Evolutionary conservation across 345 rosid genomes (phyloP).

Genomic region (Passiflora organensis): DNA sequence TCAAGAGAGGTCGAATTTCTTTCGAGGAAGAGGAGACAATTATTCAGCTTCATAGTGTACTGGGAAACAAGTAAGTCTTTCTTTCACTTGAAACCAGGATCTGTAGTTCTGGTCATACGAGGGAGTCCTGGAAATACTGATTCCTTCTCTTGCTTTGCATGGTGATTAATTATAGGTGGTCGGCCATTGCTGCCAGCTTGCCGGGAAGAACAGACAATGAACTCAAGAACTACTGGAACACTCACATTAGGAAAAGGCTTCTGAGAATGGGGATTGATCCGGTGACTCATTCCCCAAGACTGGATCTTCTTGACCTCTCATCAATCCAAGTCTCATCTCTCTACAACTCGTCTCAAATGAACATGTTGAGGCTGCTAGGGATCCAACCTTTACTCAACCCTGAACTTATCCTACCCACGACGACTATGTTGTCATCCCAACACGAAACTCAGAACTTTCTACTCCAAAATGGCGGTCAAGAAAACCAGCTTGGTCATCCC

Average conservation of each 20-base stretch:
- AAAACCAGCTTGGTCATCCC: conserved; percentile 29
- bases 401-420: conserved; percentile 36
- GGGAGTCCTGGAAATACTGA: no score
- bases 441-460: conserved; percentile 15
- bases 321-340: conserved; percentile 16
- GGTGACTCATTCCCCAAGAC: conserved; percentile 20
- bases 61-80: conserved; percentile 28
- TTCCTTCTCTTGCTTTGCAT: no score
- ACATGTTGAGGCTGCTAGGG: conserved; percentile 11
- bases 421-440: conserved; percentile 33
- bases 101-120: no score
- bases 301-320: conserved; percentile 24
- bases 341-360: conserved; percentile 10
- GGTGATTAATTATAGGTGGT: conserved; percentile 27
- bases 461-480: conserved; percentile 25
- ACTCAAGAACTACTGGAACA: conserved; percentile 29
- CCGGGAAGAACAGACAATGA: conserved; percentile 28
- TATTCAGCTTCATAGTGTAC: conserved; percentile 20
- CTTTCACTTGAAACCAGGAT: no score
- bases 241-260: conserved; percentile 24
- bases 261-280: conserved; percentile 27
- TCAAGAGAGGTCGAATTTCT: conserved; percentile 26
- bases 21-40: conserved; percentile 28
- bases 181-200: conserved; percentile 24
- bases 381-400: conserved; percentile 20